A percentile compares a stretch with the other conserved stretches of the same genome.
Evolutionary conservation across 441 rosid species (phyloP).

Genomic region (Aleurites moluccanus): DNA sequence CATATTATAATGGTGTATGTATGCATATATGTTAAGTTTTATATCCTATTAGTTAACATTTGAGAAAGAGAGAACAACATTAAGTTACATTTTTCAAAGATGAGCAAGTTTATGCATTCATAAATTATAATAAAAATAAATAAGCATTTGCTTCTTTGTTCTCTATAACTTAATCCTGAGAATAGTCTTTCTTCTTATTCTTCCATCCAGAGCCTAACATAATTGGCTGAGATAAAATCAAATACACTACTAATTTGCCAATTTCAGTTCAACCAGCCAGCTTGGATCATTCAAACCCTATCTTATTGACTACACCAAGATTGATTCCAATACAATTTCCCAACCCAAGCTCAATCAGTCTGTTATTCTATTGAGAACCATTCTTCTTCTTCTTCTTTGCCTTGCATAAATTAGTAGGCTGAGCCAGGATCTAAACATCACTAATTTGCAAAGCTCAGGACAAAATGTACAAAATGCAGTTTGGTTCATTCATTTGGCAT

Average conservation of each 20-base stretch:
- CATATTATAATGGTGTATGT: too few relatives aligned
- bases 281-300: background rate
- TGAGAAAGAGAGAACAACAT: too few relatives aligned
- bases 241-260: background rate
- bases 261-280: background rate
- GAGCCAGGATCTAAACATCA: background rate
- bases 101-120: too few relatives aligned
- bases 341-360: background rate
- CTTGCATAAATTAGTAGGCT: background rate
- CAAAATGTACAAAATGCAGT: background rate
- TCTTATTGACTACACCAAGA: background rate
- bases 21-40: too few relatives aligned
- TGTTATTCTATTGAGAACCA: background rate
- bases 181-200: background rate
- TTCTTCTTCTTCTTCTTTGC: background rate
- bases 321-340: background rate
- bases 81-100: too few relatives aligned
- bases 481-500: background rate
- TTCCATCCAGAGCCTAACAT: background rate
- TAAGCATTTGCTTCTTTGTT: background rate
- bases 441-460: background rate
- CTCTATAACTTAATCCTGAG: background rate
- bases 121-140: background rate
- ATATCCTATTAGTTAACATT: too few relatives aligned
- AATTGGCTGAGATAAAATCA: background rate